Evolutionary conservation across 495 filamentous ascomycete species (phyloP), one percentile per base, ranked within the genome.

Genomic region (Eremomyces bilateralis): DNA sequence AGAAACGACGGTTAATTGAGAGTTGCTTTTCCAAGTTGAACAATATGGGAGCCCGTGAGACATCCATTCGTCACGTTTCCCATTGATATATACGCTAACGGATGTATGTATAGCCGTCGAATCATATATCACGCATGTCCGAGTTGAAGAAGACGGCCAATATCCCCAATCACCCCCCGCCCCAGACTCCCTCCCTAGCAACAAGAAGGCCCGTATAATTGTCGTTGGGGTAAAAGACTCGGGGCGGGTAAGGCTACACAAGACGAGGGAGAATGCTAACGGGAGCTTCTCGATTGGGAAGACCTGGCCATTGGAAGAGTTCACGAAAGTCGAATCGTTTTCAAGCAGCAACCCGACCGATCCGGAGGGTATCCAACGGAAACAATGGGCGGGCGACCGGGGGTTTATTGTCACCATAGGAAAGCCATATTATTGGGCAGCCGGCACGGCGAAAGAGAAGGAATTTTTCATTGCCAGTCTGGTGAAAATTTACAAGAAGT

Each of bases 341-440:
- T 67, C 58, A 8, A 61, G 69, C 21, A 55, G 66, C 3, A 40
- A 54, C 10, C 61, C 67, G 3, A 49, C 47, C 16, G 64, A 46
- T 15, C 63, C 60, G 4, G 59, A 65, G 37, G 73, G 78, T 40
- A 63, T 71, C 27, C 65, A 76, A 41, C 62, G 71, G 21, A 75
- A 75, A 42, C 62, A 79, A 45, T 83, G 74, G 73, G 83, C 80
- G 21, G 67, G 72, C 28, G 71, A 69, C 35, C 64, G 70, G 24
- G 88, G 88, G 15, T 97, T 97, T 48, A 60, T 75, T n/a, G 77
- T 94, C 15, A 85, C 72, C 0, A 63, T 97, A 16, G 70, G 77
- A 8, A 97, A 97, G 52, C 78, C 82, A 0, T 97, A 97, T 52
- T 95, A 91, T 52, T 97, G 88, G 88, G 74, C 88, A 56, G 83